Conservation (phyloP, 768 basidiomycete species). For the Serpula lacrymans region DNA sequence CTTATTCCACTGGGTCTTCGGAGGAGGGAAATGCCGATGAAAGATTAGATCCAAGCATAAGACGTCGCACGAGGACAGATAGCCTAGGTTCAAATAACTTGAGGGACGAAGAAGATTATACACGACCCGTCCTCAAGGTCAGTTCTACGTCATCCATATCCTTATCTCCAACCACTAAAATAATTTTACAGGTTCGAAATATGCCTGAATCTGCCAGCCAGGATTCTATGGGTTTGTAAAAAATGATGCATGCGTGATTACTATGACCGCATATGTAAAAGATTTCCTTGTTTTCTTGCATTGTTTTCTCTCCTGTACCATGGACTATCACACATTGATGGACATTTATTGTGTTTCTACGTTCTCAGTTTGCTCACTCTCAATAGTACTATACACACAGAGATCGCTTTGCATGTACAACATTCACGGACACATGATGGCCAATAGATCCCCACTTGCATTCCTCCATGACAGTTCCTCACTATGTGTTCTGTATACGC, state of each 20-base stretch:
- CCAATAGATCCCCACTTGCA: too few species aligned
- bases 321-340: too few species aligned
- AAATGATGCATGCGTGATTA: constrained; percentile 7
- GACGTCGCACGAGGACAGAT: constrained; percentile 17
- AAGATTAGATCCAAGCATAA: constrained; percentile 19
- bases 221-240: constrained; percentile 14
- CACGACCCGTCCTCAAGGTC: constrained; percentile 52
- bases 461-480: too few species aligned
- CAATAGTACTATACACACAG: too few species aligned
- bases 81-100: constrained; percentile 18
- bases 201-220: constrained; percentile 43
- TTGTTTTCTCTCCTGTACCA: too few species aligned
- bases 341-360: too few species aligned
- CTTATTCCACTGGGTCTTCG: constrained; percentile 6
- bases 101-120: constrained; percentile 56
- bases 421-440: too few species aligned
- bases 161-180: constrained; percentile 8
- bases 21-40: constrained; percentile 23
- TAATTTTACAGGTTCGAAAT: constrained; percentile 48
- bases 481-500: too few species aligned
- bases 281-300: too few species aligned
- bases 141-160: constrained; percentile 15
- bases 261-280: too few species aligned
- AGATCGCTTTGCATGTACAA: too few species aligned
- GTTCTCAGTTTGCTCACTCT: too few species aligned